These are phyloP conservation scores for Mrakia frigida DNA, from an alignment of 768 basidiomycete species.

Conservation along the genomic window DNA sequence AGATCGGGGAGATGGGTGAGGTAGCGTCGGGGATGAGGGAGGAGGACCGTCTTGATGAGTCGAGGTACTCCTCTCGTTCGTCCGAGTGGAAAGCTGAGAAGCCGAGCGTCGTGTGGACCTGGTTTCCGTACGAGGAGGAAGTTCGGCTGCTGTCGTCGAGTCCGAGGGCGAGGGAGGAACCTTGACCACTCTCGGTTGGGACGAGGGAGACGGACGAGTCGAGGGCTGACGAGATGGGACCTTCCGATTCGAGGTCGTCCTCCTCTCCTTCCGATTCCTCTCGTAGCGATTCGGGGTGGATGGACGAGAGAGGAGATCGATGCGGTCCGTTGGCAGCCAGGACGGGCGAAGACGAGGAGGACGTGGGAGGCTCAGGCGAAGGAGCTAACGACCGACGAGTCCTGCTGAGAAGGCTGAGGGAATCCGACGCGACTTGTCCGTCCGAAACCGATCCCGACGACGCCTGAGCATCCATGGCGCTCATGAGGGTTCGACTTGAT, in stretches of 20 bases:
- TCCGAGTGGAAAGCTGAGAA: not conserved
- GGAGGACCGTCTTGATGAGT: constrained; percentile 5
- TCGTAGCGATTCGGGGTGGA: not conserved
- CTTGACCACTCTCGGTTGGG: not conserved
- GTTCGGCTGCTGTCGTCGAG: not conserved
- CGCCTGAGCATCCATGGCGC: not conserved
- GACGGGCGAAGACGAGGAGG: not conserved
- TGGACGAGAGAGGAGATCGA: not conserved
- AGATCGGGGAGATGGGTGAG: not conserved
- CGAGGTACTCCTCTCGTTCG: constrained; percentile 19
- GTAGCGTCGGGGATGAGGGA: not conserved
- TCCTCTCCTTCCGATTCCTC: not conserved
- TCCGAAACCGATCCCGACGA: not conserved
- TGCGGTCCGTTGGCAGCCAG: not conserved
- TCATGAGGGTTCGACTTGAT: not conserved
- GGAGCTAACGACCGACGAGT: not conserved
- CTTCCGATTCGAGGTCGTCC: not conserved
- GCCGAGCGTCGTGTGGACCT: not conserved
- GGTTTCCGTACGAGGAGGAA: not conserved
- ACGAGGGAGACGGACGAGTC: not conserved
- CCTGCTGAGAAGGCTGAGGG: not conserved
- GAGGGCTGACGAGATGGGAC: not conserved
- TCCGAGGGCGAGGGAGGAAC: not conserved
- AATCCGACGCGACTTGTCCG: not conserved
- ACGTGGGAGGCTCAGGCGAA: not conserved